A percentile compares a stretch with the other conserved stretches of the same genome.
phyloP scores from a whole-genome alignment of 495 filamentous ascomycete genomes.

The Delitschia confertaspora region DNA sequence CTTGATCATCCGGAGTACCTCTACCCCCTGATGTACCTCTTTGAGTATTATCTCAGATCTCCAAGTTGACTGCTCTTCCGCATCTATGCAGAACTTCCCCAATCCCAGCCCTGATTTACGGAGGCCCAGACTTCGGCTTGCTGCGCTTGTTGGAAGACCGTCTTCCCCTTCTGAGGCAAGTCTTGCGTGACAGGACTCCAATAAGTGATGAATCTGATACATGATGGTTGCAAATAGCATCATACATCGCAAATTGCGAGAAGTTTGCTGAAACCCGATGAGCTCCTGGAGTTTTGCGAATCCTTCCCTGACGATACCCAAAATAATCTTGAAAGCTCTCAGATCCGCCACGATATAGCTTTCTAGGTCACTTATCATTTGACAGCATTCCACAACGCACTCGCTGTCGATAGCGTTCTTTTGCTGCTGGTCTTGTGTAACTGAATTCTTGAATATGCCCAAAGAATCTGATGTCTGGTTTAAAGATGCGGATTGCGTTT shows the following conservation, averaged over 20 bases:
- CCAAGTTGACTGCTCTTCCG: conserved; percentile 1
- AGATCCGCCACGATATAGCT: neutral
- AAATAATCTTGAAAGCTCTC: neutral
- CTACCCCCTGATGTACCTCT: neutral
- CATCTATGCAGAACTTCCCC: neutral
- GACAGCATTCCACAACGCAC: neutral
- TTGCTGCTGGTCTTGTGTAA: too few relatives aligned
- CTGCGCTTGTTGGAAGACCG: neutral
- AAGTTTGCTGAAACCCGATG: neutral
- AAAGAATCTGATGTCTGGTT: neutral
- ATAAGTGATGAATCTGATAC: neutral
- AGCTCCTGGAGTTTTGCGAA: neutral
- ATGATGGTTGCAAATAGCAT: too few relatives aligned
- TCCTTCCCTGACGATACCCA: neutral
- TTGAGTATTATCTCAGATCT: neutral
- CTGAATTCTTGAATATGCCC: too few relatives aligned
- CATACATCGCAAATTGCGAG: neutral
- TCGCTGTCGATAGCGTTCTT: neutral
- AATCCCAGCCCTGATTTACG: neutral
- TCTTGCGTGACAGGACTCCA: neutral
- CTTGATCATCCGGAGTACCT: neutral
- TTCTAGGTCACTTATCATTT: neutral
- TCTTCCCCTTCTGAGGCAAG: neutral
- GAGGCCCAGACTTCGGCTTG: neutral
- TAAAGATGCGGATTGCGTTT: neutral